These are phyloP conservation scores for Eleusine indica DNA, from an alignment of 176 grass and related monocot species.

Conservation along the genomic window DNA sequence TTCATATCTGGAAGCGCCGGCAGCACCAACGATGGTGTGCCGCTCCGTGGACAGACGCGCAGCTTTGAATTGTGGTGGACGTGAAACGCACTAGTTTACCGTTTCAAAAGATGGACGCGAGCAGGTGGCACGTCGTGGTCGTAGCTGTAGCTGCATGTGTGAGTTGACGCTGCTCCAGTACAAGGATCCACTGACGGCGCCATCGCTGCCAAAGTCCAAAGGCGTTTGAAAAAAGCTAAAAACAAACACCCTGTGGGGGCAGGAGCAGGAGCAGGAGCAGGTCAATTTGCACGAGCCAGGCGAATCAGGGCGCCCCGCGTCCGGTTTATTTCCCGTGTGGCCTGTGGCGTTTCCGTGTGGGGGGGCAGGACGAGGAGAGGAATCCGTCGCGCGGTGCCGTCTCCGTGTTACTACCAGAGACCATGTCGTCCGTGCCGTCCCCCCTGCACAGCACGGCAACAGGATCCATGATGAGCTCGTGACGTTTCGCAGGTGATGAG, in stretches of 20 bases:
- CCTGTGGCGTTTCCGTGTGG: background rate
- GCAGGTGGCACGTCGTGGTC: background rate
- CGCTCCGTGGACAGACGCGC: background rate
- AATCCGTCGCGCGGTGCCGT: background rate
- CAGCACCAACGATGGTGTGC: background rate
- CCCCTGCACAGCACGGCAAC: background rate
- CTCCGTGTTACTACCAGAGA: background rate
- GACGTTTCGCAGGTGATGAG: background rate
- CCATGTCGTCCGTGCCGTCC: background rate
- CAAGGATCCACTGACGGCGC: background rate
- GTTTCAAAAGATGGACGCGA: background rate
- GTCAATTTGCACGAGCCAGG: background rate
- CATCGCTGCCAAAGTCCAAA: slow-evolving; percentile 16
- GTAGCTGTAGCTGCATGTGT: background rate
- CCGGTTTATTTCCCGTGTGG: background rate
- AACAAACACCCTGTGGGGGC: too few species aligned
- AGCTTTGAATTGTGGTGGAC: background rate
- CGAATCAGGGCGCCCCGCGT: too few species aligned
- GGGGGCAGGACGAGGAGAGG: background rate
- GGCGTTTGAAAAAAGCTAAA: background rate
- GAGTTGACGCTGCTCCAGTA: background rate
- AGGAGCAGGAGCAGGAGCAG: background rate
- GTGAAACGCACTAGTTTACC: background rate
- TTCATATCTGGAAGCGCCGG: background rate
- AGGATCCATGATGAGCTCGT: too few species aligned